Conservation (phyloP, 805 yeast genomes). For the Candida krabiensis region DNA sequence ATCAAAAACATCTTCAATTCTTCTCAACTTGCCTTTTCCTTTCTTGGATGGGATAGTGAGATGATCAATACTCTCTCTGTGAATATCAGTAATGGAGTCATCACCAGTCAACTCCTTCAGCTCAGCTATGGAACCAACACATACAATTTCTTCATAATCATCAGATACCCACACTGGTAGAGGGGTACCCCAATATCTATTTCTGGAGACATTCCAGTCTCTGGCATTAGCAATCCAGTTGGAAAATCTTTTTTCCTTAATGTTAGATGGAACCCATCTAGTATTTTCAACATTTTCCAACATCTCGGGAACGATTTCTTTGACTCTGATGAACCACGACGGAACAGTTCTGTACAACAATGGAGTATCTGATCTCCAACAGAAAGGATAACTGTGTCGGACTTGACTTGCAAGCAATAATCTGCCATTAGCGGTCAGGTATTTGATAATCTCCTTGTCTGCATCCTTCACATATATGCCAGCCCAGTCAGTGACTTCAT, state of each 20-base stretch:
- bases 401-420: slow-evolving; percentile 77
- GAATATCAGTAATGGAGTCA: slow-evolving; percentile 80
- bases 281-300: slow-evolving; percentile 80
- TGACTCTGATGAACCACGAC: slow-evolving; percentile 95
- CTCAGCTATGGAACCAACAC: slow-evolving; percentile 89
- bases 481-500: slow-evolving; percentile 67
- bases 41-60: slow-evolving; percentile 88
- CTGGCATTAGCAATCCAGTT: slow-evolving; percentile 99
- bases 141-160: slow-evolving; percentile 88
- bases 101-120: slow-evolving; percentile 83
- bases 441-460: slow-evolving; percentile 85
- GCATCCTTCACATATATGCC: slow-evolving; percentile 95
- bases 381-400: slow-evolving; percentile 97
- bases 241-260: slow-evolving; percentile 93
- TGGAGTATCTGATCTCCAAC: slow-evolving; percentile 99
- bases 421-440: slow-evolving; percentile 74
- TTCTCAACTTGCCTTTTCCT: slow-evolving; percentile 84
- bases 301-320: slow-evolving; percentile 86
- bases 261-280: slow-evolving; percentile 89
- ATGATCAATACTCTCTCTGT: slow-evolving; percentile 88
- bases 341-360: slow-evolving; percentile 95
- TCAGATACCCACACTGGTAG: slow-evolving; percentile 97
- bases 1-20: slow-evolving; percentile 97
- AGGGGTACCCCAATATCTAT: slow-evolving; percentile 99
- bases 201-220: slow-evolving; percentile 98